Conservation (phyloP, 2,329 filamentous ascomycete genomes). For the Thelonectria rubi region DNA sequence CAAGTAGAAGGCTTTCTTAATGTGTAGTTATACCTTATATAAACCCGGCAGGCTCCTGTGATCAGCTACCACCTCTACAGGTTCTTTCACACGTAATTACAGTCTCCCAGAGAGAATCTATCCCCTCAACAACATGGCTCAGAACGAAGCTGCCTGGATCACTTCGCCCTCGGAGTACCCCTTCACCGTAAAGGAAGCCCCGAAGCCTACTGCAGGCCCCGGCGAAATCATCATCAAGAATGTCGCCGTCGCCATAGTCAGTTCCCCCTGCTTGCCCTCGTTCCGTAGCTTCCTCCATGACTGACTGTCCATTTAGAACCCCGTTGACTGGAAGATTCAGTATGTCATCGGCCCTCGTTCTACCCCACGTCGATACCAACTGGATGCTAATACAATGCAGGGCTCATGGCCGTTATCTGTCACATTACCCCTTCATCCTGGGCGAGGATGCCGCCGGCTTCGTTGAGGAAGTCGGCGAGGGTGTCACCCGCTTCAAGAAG, state of each 20-base stretch:
- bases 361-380: neutral
- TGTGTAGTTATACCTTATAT: too few relatives aligned
- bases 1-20: neutral
- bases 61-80: too few relatives aligned
- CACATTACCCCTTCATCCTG: conserved; percentile 44
- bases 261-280: neutral
- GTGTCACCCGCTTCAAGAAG: conserved; percentile 22
- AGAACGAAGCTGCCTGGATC: conserved; percentile 17
- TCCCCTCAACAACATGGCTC: conserved; percentile 2
- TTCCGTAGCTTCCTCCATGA: neutral
- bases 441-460: conserved; percentile 44
- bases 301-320: conserved; percentile 27
- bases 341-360: neutral
- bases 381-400: neutral
- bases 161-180: neutral
- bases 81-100: too few relatives aligned
- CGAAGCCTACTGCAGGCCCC: conserved; percentile 6
- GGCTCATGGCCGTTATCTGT: neutral
- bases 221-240: conserved; percentile 40
- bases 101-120: too few relatives aligned
- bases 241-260: conserved; percentile 39
- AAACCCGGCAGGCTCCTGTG: too few relatives aligned
- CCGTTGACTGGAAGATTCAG: conserved; percentile 39
- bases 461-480: conserved; percentile 42
- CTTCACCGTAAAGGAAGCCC: conserved; percentile 3